These are phyloP conservation scores for Paracoccidioides lutzii DNA, from an alignment of 2,329 filamentous ascomycete species.

Conservation along the genomic window DNA sequence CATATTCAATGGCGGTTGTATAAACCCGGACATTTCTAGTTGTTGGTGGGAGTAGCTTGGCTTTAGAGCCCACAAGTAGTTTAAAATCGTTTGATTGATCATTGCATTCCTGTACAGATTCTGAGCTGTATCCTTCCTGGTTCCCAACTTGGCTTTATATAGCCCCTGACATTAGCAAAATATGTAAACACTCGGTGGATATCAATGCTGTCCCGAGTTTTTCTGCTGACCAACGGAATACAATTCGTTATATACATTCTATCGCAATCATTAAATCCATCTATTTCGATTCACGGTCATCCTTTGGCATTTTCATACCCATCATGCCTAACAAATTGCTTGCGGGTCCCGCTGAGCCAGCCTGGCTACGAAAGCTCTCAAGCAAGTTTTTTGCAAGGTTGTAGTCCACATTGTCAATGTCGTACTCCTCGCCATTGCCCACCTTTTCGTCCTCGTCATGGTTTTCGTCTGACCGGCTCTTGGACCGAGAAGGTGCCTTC, in stretches of 20 bases:
- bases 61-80: background rate
- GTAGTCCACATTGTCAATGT: constrained; percentile 64
- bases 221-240: background rate
- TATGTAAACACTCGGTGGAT: background rate
- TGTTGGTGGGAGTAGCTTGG: too few species aligned
- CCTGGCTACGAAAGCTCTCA: constrained; percentile 85
- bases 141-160: background rate
- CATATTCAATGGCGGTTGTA: background rate
- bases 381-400: constrained; percentile 82
- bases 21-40: background rate
- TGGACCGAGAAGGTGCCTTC: constrained; percentile 15
- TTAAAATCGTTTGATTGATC: background rate
- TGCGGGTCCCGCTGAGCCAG: constrained; percentile 69
- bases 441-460: constrained; percentile 14
- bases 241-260: background rate
- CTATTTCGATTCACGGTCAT: constrained; percentile 39
- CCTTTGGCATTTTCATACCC: constrained; percentile 67
- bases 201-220: background rate
- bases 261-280: background rate
- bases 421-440: constrained; percentile 16
- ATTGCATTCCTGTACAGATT: background rate
- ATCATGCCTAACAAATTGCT: constrained; percentile 79
- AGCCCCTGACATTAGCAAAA: too few species aligned
- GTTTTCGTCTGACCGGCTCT: constrained; percentile 2
- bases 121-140: background rate